Percentiles rank a stretch among this genome's conserved stretches.
These are phyloP conservation scores for Penicillium concentricum DNA, from an alignment of 2,329 filamentous ascomycete species.

Conservation along the genomic window DNA sequence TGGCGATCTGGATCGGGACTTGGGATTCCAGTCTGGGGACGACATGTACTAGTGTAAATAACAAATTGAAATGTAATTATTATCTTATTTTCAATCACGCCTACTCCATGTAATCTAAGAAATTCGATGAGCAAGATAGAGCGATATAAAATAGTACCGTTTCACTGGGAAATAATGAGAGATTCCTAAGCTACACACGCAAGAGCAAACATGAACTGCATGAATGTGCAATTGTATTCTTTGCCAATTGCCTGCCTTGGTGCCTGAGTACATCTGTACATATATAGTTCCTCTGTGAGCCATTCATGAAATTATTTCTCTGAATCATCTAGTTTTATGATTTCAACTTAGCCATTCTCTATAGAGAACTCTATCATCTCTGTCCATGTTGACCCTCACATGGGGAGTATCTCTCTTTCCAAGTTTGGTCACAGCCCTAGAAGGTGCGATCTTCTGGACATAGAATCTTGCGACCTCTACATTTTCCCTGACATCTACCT, in stretches of 20 bases:
- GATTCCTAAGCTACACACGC: too few relatives aligned
- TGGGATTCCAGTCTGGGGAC: conserved; percentile 34
- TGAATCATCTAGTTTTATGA: background rate
- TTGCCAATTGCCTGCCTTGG: too few relatives aligned
- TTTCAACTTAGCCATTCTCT: background rate
- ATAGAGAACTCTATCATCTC: background rate
- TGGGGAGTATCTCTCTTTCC: background rate
- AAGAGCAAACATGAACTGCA: too few relatives aligned
- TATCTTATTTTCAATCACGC: background rate
- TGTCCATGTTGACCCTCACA: background rate
- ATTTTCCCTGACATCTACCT: background rate
- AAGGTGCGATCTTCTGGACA: background rate
- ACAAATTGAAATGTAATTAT: background rate
- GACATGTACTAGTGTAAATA: conserved; percentile 26
- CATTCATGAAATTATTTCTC: background rate
- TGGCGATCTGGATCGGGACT: conserved; percentile 39
- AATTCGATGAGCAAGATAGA: background rate
- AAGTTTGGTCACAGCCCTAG: background rate
- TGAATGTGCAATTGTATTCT: too few relatives aligned
- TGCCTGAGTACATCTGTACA: too few relatives aligned
- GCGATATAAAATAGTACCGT: background rate
- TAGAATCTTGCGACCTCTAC: background rate
- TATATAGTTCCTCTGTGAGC: background rate
- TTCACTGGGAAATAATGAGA: too few relatives aligned
- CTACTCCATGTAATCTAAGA: too few relatives aligned